Conservation (phyloP, 441 rosid genomes). For the Adansonia grandidieri region DNA sequence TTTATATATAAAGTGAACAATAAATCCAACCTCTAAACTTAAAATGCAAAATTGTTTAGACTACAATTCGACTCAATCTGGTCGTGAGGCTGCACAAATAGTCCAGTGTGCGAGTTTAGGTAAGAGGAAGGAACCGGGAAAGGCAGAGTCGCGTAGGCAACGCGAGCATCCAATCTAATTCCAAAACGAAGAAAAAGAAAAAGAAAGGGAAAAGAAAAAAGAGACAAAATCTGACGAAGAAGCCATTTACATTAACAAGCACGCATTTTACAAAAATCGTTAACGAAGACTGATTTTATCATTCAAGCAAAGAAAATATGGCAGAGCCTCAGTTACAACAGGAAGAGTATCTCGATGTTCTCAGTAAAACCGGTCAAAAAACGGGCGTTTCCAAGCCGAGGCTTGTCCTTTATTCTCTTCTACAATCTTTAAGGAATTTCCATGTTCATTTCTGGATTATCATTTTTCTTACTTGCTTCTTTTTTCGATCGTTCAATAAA, state of each 20-base stretch:
- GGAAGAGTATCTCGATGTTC: conserved; percentile 74
- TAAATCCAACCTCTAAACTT: no score
- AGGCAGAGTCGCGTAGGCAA: no score
- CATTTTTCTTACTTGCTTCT: conserved; percentile 4
- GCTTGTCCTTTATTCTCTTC: conserved; percentile 37
- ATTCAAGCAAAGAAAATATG: conserved; percentile 33
- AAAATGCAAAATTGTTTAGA: no score
- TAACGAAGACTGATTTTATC: neutral
- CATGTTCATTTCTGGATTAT: neutral
- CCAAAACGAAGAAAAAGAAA: neutral
- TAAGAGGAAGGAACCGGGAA: no score
- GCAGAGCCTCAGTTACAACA: conserved; percentile 37
- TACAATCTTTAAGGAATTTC: neutral
- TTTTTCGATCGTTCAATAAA: neutral
- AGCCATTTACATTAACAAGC: neutral
- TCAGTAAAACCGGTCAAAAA: conserved; percentile 61
- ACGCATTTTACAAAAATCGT: neutral
- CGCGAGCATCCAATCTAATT: neutral
- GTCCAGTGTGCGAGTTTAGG: no score
- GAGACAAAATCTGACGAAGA: neutral
- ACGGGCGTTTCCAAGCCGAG: conserved; percentile 80
- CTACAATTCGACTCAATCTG: no score
- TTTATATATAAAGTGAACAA: no score
- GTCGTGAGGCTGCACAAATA: no score
- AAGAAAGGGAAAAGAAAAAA: neutral